These are phyloP conservation scores for Polytrichum formosum DNA, from an alignment of 225 moss, liverwort and hornwort genomes.

Conservation along the genomic window DNA sequence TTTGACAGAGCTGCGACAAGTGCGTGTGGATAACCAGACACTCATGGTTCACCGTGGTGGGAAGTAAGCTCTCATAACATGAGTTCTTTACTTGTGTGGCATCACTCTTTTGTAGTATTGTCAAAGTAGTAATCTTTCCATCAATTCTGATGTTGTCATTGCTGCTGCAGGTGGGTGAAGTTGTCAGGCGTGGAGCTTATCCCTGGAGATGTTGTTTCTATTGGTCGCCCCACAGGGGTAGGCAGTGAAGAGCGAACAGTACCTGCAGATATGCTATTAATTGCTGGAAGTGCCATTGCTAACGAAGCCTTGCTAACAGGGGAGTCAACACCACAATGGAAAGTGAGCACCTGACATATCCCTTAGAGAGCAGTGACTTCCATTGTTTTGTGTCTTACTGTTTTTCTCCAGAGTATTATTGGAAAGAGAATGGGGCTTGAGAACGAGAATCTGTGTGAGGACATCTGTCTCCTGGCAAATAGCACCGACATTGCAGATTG, in stretches of 20 bases:
- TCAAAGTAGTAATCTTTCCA: not conserved
- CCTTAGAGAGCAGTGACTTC: not conserved
- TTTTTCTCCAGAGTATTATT: not conserved
- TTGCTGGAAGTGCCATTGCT: conserved; percentile 92
- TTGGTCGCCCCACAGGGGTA: conserved; percentile 85
- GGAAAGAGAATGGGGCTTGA: no score
- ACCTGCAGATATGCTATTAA: conserved; percentile 88
- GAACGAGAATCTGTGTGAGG: no score
- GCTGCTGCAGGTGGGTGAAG: conserved; percentile 80
- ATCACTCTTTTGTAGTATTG: not conserved
- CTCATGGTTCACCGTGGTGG: conserved; percentile 95
- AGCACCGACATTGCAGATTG: no score
- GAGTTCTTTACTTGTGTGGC: not conserved
- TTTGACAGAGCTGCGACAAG: conserved; percentile 87
- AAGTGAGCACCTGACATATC: conserved; percentile 43
- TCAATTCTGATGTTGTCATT: not conserved
- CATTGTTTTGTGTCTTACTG: not conserved
- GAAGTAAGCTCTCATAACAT: conserved; percentile 52
- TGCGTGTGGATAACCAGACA: conserved; percentile 90
- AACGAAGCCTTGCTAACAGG: conserved; percentile 97
- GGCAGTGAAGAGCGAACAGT: conserved; percentile 98
- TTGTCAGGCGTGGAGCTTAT: conserved; percentile 92
- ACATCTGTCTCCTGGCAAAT: no score
- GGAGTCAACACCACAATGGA: conserved; percentile 99
- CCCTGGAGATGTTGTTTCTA: conserved; percentile 95